Conservation (phyloP, 1,284 basidiomycete genomes). For the Leccinum huronense region DNA sequence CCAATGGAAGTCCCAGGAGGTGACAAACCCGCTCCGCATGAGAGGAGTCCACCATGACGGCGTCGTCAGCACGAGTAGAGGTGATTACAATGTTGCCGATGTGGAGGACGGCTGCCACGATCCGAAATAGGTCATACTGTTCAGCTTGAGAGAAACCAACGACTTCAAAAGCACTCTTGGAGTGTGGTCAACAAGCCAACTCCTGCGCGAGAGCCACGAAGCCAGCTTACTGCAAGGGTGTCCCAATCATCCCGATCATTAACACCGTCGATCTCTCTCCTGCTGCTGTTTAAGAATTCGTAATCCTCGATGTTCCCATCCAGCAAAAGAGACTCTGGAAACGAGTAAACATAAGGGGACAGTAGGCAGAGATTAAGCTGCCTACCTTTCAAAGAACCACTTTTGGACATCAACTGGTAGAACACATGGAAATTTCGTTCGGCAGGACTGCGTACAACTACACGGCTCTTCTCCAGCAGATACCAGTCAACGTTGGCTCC, state of each 20-base stretch:
- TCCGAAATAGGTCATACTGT: slow-evolving; percentile 92
- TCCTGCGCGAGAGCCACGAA: slow-evolving; percentile 1
- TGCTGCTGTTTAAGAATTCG: slow-evolving; percentile 87
- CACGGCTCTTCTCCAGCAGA: slow-evolving; percentile 94
- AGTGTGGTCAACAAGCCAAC: slow-evolving; percentile 14
- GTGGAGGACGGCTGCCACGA: slow-evolving; percentile 92
- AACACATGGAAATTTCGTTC: slow-evolving; percentile 98
- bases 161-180: slow-evolving; percentile 73
- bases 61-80: slow-evolving; percentile 84
- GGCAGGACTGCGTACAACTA: slow-evolving; percentile 83
- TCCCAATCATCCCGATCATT: slow-evolving; percentile 92
- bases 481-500: slow-evolving; percentile 99
- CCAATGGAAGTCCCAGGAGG: slow-evolving; percentile 87
- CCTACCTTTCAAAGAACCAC: slow-evolving; percentile 61
- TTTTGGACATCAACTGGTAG: slow-evolving; percentile 84
- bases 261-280: slow-evolving; percentile 91
- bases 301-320: slow-evolving; percentile 80
- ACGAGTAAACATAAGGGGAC: slow-evolving; percentile 9
- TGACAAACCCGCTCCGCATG: slow-evolving; percentile 92
- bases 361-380: slow-evolving; percentile 3
- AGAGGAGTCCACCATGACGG: slow-evolving; percentile 77
- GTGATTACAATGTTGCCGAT: slow-evolving; percentile 92
- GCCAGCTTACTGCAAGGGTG: slow-evolving; percentile 59
- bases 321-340: slow-evolving; percentile 72
- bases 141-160: slow-evolving; percentile 86